Conservation (phyloP, 2,329 filamentous ascomycete genomes). For the Arthrocladium fulminans region DNA sequence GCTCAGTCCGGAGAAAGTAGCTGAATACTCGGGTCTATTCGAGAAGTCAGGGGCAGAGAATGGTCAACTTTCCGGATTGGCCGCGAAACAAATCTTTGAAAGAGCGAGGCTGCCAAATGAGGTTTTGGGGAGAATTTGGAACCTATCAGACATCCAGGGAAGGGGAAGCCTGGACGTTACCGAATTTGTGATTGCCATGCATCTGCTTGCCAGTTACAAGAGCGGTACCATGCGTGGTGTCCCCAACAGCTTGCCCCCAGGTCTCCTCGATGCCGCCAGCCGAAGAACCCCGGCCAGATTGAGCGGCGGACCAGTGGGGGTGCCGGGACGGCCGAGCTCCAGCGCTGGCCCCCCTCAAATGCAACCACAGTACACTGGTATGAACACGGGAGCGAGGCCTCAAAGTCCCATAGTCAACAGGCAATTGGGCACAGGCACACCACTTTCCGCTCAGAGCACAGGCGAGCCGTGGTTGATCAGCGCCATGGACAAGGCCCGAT, state of each 20-base stretch:
- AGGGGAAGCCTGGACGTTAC: slow-evolving; percentile 75
- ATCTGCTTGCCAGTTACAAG: slow-evolving; percentile 86
- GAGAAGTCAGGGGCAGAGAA: slow-evolving; percentile 75
- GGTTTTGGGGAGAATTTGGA: slow-evolving; percentile 89
- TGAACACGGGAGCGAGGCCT: slow-evolving; percentile 41
- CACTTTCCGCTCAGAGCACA: slow-evolving; percentile 46
- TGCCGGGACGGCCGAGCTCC: slow-evolving; percentile 38
- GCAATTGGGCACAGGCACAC: slow-evolving; percentile 38
- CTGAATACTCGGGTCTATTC: slow-evolving; percentile 82
- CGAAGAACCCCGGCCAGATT: slow-evolving; percentile 49
- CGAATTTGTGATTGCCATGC: slow-evolving; percentile 98
- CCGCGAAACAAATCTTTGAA: slow-evolving; percentile 90
- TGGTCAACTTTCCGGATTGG: slow-evolving; percentile 62
- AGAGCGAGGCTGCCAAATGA: slow-evolving; percentile 85
- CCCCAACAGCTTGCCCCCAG: slow-evolving; percentile 70
- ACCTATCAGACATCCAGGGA: slow-evolving; percentile 86
- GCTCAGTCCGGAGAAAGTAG: slow-evolving; percentile 76
- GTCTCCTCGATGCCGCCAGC: slow-evolving; percentile 81
- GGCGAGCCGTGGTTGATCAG: slow-evolving; percentile 73
- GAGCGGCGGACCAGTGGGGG: slow-evolving; percentile 48
- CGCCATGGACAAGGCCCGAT: slow-evolving; percentile 73
- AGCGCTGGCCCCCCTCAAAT: slow-evolving; percentile 57
- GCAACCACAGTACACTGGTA: slow-evolving; percentile 67
- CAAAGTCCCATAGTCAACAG: slow-evolving; percentile 50
- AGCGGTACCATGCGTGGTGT: slow-evolving; percentile 69